Base-by-base conservation (phyloP, 768 basidiomycete species). In the Pleurotus eryngii region DNA sequence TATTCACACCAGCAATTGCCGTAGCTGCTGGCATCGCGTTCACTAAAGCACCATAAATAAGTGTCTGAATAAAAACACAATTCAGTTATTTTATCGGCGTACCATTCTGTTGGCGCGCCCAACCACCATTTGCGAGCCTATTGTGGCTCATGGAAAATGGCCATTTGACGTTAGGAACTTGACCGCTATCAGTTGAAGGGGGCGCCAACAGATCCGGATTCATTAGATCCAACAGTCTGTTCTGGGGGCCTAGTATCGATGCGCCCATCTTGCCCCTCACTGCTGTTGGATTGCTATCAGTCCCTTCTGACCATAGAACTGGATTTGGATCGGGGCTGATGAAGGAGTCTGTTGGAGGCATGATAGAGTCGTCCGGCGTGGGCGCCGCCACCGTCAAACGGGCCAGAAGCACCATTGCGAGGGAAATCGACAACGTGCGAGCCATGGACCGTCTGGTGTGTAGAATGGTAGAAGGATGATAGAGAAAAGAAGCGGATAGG, bases 41-140 rank as follows among this genome's bases (percentile, higher is more conserved):
- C 53, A 73, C 82, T 83, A 50, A 14, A 59, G 30, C 4, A 35
- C 11, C 30, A 35, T 11, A 2, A 9, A 35, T 35, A 11, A 35
- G 30, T 11, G 9, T 11, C 30, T 3, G 30, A 35, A 9, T 35
- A 35, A 35, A 35, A 35, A 24, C 49, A 12, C n/a, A 17, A 1
- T 24, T 24, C 49, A 24, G 3, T 3, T 17, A 39, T 26, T 18
- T 1, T 26, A 27, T 47, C 24, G 4, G 38, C 74, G 12, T 48
- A 80, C 81, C 63, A 55, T 82, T 82, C 65, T 83, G 74, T 61
- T 83, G 76, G 38, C 83, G 73, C n/a, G 82, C 81, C 84, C 84
- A 86, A 0, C 84, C 84, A 11, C 83, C 84, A 0, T 75, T 76
- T 56, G 78, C 77, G 11, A 86, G 64, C 20, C 81, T 76, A 60